A percentile compares a stretch with the other conserved stretches of the same genome.
Conservation (phyloP, 2,329 filamentous ascomycete genomes). For the Fonsecaea nubica region DNA sequence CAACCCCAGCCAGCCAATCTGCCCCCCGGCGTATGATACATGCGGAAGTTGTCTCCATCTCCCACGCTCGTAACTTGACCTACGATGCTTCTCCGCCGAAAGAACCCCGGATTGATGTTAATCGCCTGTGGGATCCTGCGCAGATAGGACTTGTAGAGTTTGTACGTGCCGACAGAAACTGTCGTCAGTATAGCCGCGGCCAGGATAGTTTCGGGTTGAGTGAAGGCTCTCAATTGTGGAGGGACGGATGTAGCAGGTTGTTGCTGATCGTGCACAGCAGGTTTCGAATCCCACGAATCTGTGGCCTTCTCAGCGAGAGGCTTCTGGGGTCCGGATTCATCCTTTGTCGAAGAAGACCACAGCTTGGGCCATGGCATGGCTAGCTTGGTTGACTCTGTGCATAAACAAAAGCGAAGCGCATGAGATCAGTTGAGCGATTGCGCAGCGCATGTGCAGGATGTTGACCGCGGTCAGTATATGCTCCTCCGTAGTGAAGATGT, state of each 20-base stretch:
- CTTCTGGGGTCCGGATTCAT: slow-evolving; percentile 21
- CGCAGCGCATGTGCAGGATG: neutral
- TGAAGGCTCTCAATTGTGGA: slow-evolving; percentile 35
- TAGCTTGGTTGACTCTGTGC: slow-evolving; percentile 8
- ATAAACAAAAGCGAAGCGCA: neutral
- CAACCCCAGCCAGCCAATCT: slow-evolving; percentile 89
- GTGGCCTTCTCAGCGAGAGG: slow-evolving; percentile 7
- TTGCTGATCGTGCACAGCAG: slow-evolving; percentile 17
- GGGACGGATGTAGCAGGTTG: slow-evolving; percentile 10
- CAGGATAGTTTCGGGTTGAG: slow-evolving; percentile 41
- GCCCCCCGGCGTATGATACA: slow-evolving; percentile 96
- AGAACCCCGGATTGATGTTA: slow-evolving; percentile 76
- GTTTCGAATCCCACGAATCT: slow-evolving; percentile 15
- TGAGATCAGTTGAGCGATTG: neutral
- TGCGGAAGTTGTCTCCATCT: slow-evolving; percentile 92
- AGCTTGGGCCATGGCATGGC: slow-evolving; percentile 40
- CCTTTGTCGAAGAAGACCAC: slow-evolving; percentile 38
- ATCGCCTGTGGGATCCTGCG: slow-evolving; percentile 80
- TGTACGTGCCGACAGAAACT: slow-evolving; percentile 35
- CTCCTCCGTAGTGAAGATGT: neutral
- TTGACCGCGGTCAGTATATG: neutral
- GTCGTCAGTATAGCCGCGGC: slow-evolving; percentile 41
- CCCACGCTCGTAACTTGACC: slow-evolving; percentile 92
- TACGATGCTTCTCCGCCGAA: slow-evolving; percentile 74
- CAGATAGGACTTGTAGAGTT: slow-evolving; percentile 62